Evolutionary conservation across 805 yeast species (phyloP).

Genomic region (Cyberlindnera maritima): DNA sequence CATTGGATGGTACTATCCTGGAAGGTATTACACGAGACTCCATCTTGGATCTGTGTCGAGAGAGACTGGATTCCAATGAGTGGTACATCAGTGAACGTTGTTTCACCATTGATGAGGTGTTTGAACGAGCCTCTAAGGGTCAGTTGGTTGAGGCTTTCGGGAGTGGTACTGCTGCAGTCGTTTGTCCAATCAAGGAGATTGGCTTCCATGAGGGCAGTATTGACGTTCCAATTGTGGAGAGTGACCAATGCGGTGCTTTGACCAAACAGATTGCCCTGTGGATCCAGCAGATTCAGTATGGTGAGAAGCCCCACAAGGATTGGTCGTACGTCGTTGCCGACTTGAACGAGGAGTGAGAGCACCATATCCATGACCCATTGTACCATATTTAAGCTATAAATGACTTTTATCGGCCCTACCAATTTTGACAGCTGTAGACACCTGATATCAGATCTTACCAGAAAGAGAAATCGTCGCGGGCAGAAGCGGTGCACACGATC

Average conservation of each 20-base stretch:
- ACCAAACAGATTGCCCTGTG: slow-evolving; percentile 78
- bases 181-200: slow-evolving; percentile 86
- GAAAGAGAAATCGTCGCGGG: too few species aligned
- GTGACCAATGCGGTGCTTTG: slow-evolving; percentile 74
- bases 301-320: slow-evolving; percentile 62
- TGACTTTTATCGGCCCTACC: too few species aligned
- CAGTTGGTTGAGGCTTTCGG: slow-evolving; percentile 93
- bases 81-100: slow-evolving; percentile 86
- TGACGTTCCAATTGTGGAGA: slow-evolving; percentile 73
- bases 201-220: slow-evolving; percentile 76
- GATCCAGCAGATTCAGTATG: slow-evolving; percentile 90
- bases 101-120: slow-evolving; percentile 77
- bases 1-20: slow-evolving; percentile 93
- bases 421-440: too few species aligned
- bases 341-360: not conserved
- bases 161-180: slow-evolving; percentile 96
- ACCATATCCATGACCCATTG: too few species aligned
- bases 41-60: slow-evolving; percentile 70
- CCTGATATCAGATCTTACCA: too few species aligned
- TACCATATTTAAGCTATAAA: too few species aligned
- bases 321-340: slow-evolving; percentile 41
- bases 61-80: slow-evolving; percentile 66
- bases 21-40: slow-evolving; percentile 97
- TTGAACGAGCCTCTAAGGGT: slow-evolving; percentile 72
- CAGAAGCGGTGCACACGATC: not conserved